Evolutionary conservation across 805 yeast species (phyloP), one percentile per base, ranked within the genome.

Genomic region (Diddensiella caesifluorescens): DNA sequence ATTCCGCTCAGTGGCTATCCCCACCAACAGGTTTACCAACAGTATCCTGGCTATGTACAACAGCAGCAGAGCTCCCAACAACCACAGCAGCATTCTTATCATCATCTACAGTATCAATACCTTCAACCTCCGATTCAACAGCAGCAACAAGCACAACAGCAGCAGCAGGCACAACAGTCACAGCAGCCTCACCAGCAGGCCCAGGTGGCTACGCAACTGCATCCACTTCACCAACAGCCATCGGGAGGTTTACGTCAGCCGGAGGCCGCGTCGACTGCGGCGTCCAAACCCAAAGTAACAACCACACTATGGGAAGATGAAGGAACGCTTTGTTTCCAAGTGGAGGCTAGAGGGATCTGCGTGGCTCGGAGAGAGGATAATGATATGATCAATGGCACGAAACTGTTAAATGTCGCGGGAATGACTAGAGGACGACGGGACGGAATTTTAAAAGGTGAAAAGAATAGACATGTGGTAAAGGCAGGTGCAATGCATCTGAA

Each of bases 281-380:
- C 62, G 9, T 53, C 55, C 47, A 69, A 72, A 56, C 79, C 80
- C 41, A 64, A 75, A 48, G 87, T 83, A 43, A 80, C 88, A 41
- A 83, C 90, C 22, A 83, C 90, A 15, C 75, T 81, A 75, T 84
- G 94, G 94, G 90, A 84, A 58, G 92, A 84, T 59, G 92, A 84
- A 56, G 79, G 81, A 51, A 84, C 92, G 1, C 63, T 83, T 37
- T 84, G 92, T 57, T 84, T 83, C 65, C 92, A 83, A 62, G 89
- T 84, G 23, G 92, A 83, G 56, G 88, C 86, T 44, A 79, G 82
- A 49, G 83, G 85, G 44, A 83, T 83, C 38, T 72, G 82, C 15
- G 94, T 83, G 20, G 87, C 84, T 18, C 72, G 94, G 51, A 72
- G 94, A 55, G 92, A 86, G 23, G 92, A 84, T 60, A 81, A 81